Conservation (phyloP, 1,284 basidiomycete species). For the Trichosporon sp. region DNA sequence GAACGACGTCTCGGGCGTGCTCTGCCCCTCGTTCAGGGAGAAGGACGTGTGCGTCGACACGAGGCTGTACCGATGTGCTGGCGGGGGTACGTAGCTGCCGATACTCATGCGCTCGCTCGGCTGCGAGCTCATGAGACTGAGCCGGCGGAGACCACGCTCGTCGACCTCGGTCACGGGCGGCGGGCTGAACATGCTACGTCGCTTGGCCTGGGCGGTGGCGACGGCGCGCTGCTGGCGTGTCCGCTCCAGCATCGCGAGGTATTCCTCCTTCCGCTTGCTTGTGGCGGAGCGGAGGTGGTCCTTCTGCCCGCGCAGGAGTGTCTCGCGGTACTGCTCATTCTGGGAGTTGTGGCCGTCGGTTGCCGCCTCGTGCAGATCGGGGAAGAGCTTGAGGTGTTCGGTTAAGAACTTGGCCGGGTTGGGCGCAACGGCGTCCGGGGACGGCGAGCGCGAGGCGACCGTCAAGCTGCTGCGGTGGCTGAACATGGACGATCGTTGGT, state of each 20-base stretch:
- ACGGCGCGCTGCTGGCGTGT: background rate
- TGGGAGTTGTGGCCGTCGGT: slow-evolving; percentile 3
- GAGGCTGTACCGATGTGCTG: background rate
- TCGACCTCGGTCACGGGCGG: slow-evolving; percentile 17
- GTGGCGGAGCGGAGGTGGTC: slow-evolving; percentile 11
- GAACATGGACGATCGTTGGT: slow-evolving; percentile 1
- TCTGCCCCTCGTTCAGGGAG: slow-evolving; percentile 5
- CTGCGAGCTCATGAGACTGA: slow-evolving; percentile 19
- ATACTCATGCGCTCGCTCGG: background rate
- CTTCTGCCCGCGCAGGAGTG: slow-evolving; percentile 12
- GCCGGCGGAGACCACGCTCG: slow-evolving; percentile 13
- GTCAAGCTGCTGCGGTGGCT: slow-evolving; percentile 11
- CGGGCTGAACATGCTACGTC: slow-evolving; percentile 4
- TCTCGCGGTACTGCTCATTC: slow-evolving; percentile 16
- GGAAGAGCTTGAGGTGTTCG: slow-evolving; percentile 15
- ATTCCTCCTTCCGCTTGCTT: background rate
- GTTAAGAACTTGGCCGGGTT: slow-evolving; percentile 17
- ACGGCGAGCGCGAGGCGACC: background rate
- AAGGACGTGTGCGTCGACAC: slow-evolving; percentile 16
- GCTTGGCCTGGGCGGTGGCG: background rate
- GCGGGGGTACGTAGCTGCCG: background rate
- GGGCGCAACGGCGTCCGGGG: background rate
- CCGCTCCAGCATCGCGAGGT: slow-evolving; percentile 11
- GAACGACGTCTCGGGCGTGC: slow-evolving; percentile 14
- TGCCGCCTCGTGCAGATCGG: slow-evolving; percentile 18